These are phyloP conservation scores for Macroventuria anomochaeta DNA, from an alignment of 2,329 filamentous ascomycete genomes.

Conservation along the genomic window DNA sequence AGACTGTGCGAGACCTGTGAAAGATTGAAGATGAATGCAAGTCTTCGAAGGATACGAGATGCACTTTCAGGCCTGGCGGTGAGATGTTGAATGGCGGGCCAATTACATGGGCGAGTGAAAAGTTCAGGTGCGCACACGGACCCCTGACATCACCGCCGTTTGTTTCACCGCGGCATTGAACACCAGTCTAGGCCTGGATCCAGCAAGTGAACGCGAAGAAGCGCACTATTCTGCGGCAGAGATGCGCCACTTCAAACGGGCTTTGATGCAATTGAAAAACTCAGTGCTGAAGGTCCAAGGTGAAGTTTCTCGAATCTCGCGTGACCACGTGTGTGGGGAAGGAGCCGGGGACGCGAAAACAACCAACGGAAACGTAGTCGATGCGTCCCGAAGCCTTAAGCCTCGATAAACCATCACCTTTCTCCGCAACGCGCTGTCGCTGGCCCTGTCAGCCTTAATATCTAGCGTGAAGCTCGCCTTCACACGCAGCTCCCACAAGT, in stretches of 20 bases:
- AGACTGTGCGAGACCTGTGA: not conserved
- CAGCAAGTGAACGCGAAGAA: not conserved
- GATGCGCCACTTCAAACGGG: not conserved
- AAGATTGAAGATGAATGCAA: conserved; percentile 1
- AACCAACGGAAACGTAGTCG: conserved; percentile 6
- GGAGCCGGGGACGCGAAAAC: not conserved
- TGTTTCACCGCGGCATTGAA: conserved; percentile 16
- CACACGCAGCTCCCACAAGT: no score
- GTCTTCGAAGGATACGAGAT: conserved; percentile 1
- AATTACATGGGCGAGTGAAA: conserved; percentile 34
- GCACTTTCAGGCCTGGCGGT: conserved; percentile 24
- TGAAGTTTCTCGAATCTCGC: conserved; percentile 4
- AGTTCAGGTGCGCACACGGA: conserved; percentile 29
- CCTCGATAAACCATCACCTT: not conserved
- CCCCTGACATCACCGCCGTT: conserved; percentile 37
- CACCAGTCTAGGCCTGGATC: conserved; percentile 6
- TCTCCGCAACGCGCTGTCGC: not conserved
- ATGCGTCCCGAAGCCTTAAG: not conserved
- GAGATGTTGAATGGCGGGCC: conserved; percentile 27
- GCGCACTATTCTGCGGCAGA: not conserved
- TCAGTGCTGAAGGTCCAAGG: not conserved
- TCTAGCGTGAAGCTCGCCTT: no score
- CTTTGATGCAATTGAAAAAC: not conserved
- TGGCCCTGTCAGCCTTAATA: not conserved
- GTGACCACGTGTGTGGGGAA: conserved; percentile 16